Evolutionary conservation across 306 rosid genomes (phyloP), one percentile per base, ranked within the genome.

Genomic region (Prunus campanulata): DNA sequence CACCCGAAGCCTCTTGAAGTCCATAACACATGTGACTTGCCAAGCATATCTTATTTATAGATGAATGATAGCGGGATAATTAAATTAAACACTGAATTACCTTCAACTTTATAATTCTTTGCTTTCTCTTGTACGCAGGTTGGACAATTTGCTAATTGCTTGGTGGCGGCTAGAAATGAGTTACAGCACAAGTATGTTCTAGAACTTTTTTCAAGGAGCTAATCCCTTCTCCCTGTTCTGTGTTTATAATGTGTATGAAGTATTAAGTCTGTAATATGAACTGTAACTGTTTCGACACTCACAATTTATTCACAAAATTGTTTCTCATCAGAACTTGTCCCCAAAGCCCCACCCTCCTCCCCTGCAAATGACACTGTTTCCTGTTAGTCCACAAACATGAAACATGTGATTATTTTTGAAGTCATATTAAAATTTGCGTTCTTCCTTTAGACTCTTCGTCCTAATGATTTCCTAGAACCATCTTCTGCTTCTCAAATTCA

Each of bases 101-200:
- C 68, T 59, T 42, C 20, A 57, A 27, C 73, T 19, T 61, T 61
- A 13, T 77, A 70, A 51, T 71, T 65, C 57, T 55, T 51, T n/a
- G n/a, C 67, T 60, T 69, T 69, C 52, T 54, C 78, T 59, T 32
- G 3, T 30, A 77, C 85, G 90, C 93, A 94, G 98, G 91, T 94
- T 79, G 88, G 86, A 52, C 87, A 87, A 66, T 94, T 94, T 82
- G 91, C 96, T 65, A 89, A 89, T 66, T 86, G 93, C 85, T 89
- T 94, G 90, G 83, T 90, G 86, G 87, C 77, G 67, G 91, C 90
- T 64, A 89, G 91, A 83, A 87, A 66, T 77, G 93, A 90, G 79
- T 88, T 94, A 65, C 91, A 90, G 74, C 90, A 89, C 86, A 94
- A 91, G 98, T 94, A 94, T 69, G 91, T 74, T 54, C 71, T 30